Base-by-base conservation (phyloP, 1,139 yeast genomes). In the Taphrina deformans region DNA sequence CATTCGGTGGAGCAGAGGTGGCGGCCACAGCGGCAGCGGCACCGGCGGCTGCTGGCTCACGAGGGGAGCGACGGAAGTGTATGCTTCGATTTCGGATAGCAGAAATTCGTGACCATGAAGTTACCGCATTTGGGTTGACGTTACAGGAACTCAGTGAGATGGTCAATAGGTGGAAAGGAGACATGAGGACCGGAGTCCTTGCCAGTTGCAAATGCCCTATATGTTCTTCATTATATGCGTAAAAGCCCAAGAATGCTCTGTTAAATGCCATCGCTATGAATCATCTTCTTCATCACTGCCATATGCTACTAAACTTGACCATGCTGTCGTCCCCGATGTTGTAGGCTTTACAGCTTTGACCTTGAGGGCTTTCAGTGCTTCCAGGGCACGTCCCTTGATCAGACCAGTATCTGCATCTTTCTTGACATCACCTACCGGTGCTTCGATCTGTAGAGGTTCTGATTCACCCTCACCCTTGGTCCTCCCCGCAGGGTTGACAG, bases 401-500 rank as follows among this genome's bases (percentile, higher is more conserved):
- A 59, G 18, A 10, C 61, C 61, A 4, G 51, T 18, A 29, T 18
- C 41, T 6, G 9, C 18, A 10, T 18, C 51, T 18, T 41, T 10
- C n/a, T n/a, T 27, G 3, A n/a, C 29, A 5, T 23, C 23, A 4
- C 16, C 46, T 31, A n/a, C 41, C 2, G 24, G 24, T 14, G 45
- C 45, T 6, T 31, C 24, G n/a, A 35, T 50, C 46, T 46, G 45
- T 31, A 46, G 14, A 14, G 53, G 44, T 16, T 38, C 27, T 21
- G 55, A 2, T 10, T 40, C 41, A 31, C 26, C 51, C 6, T 12
- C 21, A n/a, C 6, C 50, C 21, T 18, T 31, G 16, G 63, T 40
- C 31, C 51, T 53, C 2, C 63, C 65, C 7, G 65, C 65, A n/a
- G 65, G 65, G 48, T 67, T 67, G 41, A 67, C 65, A 5, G 69